Conservation (phyloP, 192 early-diverging fungal species). For the Phycomyces blakesleeanus region DNA sequence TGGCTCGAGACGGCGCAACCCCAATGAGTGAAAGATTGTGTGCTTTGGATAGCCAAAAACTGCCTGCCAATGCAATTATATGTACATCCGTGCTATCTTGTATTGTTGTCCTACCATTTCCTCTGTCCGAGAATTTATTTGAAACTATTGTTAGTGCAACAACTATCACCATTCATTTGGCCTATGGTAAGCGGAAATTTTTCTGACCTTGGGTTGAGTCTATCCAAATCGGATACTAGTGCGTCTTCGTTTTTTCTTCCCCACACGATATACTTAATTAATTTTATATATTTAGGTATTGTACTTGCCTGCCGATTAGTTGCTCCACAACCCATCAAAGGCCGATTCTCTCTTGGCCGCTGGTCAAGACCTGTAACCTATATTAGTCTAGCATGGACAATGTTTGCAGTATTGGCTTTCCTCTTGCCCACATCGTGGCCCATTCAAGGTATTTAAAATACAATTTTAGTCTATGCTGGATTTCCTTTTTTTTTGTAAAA, state of each 20-base stretch:
- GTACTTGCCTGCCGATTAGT: conserved; percentile 21
- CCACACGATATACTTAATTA: too few relatives aligned
- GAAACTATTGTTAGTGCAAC: conserved; percentile 29
- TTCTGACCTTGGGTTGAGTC: too few relatives aligned
- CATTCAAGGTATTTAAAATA: conserved; percentile 23
- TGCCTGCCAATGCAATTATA: conserved; percentile 22
- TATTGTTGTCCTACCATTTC: conserved; percentile 22
- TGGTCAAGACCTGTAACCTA: conserved; percentile 19
- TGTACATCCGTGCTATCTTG: neutral
- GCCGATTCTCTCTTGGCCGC: conserved; percentile 23
- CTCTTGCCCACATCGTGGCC: conserved; percentile 30
- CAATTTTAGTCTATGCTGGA: too few relatives aligned
- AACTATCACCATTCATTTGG: conserved; percentile 19
- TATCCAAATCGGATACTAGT: too few relatives aligned
- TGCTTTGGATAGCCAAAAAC: conserved; percentile 7
- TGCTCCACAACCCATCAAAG: neutral
- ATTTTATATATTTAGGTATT: conserved; percentile 4
- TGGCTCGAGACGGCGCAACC: conserved; percentile 46
- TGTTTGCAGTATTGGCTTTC: conserved; percentile 27
- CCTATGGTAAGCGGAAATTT: conserved; percentile 21
- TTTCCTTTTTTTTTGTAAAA: too few relatives aligned
- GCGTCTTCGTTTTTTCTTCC: too few relatives aligned
- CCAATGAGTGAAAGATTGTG: conserved; percentile 8
- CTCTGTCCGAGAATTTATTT: conserved; percentile 26
- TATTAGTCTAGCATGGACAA: conserved; percentile 21